Conservation (phyloP, 169 alveolate genomes). For the Eimeria sp. region DNA sequence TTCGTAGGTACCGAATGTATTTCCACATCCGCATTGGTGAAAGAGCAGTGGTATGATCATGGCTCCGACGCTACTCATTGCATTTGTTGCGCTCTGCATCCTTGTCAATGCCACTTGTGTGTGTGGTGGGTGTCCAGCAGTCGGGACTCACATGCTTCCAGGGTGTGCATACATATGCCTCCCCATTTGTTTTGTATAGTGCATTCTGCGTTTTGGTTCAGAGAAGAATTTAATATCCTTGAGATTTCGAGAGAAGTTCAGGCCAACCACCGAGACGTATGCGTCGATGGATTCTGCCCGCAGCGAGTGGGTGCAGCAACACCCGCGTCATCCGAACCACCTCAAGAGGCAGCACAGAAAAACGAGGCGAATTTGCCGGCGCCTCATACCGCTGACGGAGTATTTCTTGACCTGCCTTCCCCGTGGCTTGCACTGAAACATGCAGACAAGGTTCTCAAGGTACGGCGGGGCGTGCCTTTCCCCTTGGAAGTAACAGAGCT, state of each 20-base stretch:
- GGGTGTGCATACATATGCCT: neutral
- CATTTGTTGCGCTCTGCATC: neutral
- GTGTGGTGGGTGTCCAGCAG: neutral
- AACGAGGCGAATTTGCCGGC: constrained; percentile 30
- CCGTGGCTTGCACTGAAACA: constrained; percentile 92
- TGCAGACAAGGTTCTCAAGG: constrained; percentile 86
- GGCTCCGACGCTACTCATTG: neutral
- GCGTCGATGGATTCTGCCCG: constrained; percentile 88
- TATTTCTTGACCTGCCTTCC: constrained; percentile 92
- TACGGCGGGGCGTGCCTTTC: neutral
- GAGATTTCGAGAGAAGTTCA: constrained; percentile 27
- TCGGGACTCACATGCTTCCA: neutral
- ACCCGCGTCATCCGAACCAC: neutral
- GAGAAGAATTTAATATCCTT: constrained; percentile 68
- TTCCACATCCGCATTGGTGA: neutral
- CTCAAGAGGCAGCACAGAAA: neutral
- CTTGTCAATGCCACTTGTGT: neutral
- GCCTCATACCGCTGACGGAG: constrained; percentile 84
- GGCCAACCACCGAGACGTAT: constrained; percentile 90
- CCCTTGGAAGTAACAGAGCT: neutral
- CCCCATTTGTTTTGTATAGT: neutral
- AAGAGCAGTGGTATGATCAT: neutral
- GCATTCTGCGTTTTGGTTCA: neutral
- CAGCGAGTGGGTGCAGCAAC: neutral
- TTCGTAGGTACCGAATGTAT: neutral